phyloP scores from a whole-genome alignment of 495 filamentous ascomycete genomes.

The Endocarpon pusillum region DNA sequence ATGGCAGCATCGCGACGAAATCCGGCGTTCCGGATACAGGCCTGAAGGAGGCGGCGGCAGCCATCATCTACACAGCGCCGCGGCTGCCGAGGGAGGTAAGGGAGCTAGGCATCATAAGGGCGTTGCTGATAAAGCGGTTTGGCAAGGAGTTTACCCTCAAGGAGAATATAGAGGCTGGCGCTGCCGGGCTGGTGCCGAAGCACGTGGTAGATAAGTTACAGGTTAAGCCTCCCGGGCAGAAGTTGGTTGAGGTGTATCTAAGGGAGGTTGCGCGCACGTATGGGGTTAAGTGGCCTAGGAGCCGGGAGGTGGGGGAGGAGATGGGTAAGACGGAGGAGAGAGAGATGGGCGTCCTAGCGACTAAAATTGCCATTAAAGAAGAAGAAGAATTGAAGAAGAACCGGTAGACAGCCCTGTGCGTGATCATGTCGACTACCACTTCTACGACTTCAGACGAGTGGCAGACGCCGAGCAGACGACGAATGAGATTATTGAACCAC shows the following conservation, averaged over 20 bases:
- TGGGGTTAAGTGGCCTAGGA: conserved; percentile 56
- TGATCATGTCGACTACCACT: no score
- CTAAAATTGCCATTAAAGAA: no score
- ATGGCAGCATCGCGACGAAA: conserved; percentile 18
- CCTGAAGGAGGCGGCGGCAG: conserved; percentile 80
- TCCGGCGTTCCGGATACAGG: conserved; percentile 45
- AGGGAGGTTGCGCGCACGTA: conserved; percentile 88
- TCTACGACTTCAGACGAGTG: no score
- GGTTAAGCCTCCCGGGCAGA: conserved; percentile 60
- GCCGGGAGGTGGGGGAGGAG: conserved; percentile 26
- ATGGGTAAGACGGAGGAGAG: conserved; percentile 19
- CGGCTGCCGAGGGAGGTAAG: conserved; percentile 68
- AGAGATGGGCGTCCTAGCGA: no score
- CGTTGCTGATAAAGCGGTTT: conserved; percentile 71
- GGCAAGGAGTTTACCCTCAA: conserved; percentile 80
- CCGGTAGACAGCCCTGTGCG: no score
- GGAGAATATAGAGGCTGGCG: conserved; percentile 67
- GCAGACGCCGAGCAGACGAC: no score
- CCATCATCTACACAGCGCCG: conserved; percentile 78
- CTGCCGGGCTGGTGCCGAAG: conserved; percentile 51
- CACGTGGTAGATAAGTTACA: conserved; percentile 64
- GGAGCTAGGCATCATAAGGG: conserved; percentile 63
- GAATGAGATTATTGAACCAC: no score
- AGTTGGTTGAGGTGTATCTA: conserved; percentile 75
- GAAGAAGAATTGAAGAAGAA: no score